These are phyloP conservation scores for Porcisia deanei DNA, from an alignment of 208 protist genomes.

Conservation along the genomic window DNA sequence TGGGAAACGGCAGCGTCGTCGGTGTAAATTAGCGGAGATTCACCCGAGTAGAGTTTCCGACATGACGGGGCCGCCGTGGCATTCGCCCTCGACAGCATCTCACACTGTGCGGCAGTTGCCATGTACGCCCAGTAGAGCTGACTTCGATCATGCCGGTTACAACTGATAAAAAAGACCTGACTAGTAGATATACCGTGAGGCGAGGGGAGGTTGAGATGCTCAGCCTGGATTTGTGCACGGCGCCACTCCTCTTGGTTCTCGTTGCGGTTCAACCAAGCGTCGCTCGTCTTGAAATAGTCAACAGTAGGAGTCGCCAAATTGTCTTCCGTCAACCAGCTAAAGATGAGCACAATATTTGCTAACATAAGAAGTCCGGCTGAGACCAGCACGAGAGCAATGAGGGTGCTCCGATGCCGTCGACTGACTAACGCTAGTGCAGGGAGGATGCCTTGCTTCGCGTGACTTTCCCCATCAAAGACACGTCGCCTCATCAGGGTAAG, in stretches of 20 bases:
- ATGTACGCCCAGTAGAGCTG: constrained; percentile 75
- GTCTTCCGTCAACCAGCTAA: background rate
- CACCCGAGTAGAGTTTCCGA: constrained; percentile 31
- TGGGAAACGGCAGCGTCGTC: background rate
- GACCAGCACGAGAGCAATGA: background rate
- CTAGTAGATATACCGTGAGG: constrained; percentile 22
- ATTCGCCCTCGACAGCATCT: constrained; percentile 27
- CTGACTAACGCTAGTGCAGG: background rate
- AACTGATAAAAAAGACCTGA: constrained; percentile 77
- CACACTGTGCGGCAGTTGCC: constrained; percentile 43
- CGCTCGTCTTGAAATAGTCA: background rate
- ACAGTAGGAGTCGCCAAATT: background rate
- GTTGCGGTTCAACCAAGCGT: constrained; percentile 11
- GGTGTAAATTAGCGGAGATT: constrained; percentile 2
- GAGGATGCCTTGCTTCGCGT: background rate
- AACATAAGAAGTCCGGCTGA: constrained; percentile 10
- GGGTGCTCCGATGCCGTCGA: background rate
- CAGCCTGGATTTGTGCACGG: constrained; percentile 3
- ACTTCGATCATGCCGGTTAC: constrained; percentile 66
- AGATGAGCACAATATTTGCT: constrained; percentile 11
- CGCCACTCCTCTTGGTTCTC: constrained; percentile 8
- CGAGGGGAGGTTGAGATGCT: constrained; percentile 16
- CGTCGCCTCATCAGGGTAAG: constrained; percentile 3
- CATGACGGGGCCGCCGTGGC: constrained; percentile 25
- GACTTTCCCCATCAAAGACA: background rate